phyloP scores from a whole-genome alignment of 2,329 filamentous ascomycete species.

The Arachnomyces sp. region DNA sequence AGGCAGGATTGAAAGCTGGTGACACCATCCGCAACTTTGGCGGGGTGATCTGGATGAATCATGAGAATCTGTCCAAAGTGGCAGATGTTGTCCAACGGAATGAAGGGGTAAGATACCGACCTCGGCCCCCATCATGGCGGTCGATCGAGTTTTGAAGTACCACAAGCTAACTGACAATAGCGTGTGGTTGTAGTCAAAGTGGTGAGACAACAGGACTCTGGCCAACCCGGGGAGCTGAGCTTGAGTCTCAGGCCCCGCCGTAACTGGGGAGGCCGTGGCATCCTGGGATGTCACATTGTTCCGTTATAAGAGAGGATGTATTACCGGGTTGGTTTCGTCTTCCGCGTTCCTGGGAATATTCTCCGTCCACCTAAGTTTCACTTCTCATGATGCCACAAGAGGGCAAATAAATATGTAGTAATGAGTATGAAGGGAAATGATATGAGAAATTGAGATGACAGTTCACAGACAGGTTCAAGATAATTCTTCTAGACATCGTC shows the following conservation, averaged over 20 bases:
- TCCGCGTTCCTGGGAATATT: too few relatives aligned
- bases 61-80: slow-evolving; percentile 76
- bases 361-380: too few relatives aligned
- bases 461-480: too few relatives aligned
- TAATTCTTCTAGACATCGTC: too few relatives aligned
- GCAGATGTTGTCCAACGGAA: slow-evolving; percentile 85
- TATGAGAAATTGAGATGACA: too few relatives aligned
- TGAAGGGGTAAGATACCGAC: slow-evolving; percentile 63
- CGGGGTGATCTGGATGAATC: slow-evolving; percentile 70
- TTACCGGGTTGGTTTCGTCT: too few relatives aligned
- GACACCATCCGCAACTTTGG: slow-evolving; percentile 83
- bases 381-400: too few relatives aligned
- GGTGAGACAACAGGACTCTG: slow-evolving; percentile 39
- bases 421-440: too few relatives aligned
- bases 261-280: slow-evolving; percentile 82
- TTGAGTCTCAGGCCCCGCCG: slow-evolving; percentile 66
- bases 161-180: background rate
- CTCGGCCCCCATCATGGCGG: slow-evolving; percentile 2
- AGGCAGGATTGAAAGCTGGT: slow-evolving; percentile 69
- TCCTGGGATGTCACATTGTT: slow-evolving; percentile 84
- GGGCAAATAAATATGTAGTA: too few relatives aligned
- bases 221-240: slow-evolving; percentile 49
- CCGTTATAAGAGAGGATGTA: slow-evolving; percentile 57
- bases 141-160: background rate
- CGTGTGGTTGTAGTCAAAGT: slow-evolving; percentile 50